phyloP scores from a whole-genome alignment of 2,329 filamentous ascomycete species.

The Fusarium aywerte region DNA sequence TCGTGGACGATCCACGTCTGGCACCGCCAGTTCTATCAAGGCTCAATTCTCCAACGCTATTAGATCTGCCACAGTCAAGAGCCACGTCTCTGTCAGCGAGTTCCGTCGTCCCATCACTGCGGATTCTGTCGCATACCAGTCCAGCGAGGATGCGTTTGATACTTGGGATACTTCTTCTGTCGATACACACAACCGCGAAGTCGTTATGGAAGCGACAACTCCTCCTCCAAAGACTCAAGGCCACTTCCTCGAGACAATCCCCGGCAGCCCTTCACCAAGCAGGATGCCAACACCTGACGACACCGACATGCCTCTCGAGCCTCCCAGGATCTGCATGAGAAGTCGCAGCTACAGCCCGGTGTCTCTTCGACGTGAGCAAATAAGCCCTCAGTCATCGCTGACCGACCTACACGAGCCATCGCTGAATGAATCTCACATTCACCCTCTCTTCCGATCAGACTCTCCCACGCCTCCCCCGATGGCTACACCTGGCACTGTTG shows the following conservation, averaged over 20 bases:
- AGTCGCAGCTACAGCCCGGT: slow-evolving; percentile 65
- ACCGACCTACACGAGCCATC: slow-evolving; percentile 62
- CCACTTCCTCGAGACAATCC: slow-evolving; percentile 76
- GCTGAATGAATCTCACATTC: slow-evolving; percentile 74
- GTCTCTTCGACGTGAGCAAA: slow-evolving; percentile 47
- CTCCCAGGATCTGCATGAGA: slow-evolving; percentile 57
- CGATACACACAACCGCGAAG: slow-evolving; percentile 69
- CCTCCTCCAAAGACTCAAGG: slow-evolving; percentile 57
- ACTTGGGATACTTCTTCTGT: slow-evolving; percentile 79
- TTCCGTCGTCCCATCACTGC: slow-evolving; percentile 60
- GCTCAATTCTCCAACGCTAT: slow-evolving; percentile 58
- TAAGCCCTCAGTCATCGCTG: slow-evolving; percentile 44
- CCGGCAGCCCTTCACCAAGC: slow-evolving; percentile 71
- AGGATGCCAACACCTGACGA: slow-evolving; percentile 71
- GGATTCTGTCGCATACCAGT: slow-evolving; percentile 56
- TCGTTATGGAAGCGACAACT: slow-evolving; percentile 62
- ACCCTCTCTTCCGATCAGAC: slow-evolving; percentile 80
- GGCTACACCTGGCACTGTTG: slow-evolving; percentile 75
- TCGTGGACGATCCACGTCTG: slow-evolving; percentile 40
- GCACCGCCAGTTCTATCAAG: slow-evolving; percentile 46
- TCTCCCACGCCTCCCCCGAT: slow-evolving; percentile 74
- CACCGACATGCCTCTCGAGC: slow-evolving; percentile 65
- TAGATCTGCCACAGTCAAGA: slow-evolving; percentile 68
- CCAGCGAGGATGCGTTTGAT: slow-evolving; percentile 73
- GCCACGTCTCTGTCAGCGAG: slow-evolving; percentile 61